Percentiles rank a stretch among this genome's conserved stretches.
Evolutionary conservation across 2,329 filamentous ascomycete genomes (phyloP).

Genomic region (Chaetomiaceae sp.): DNA sequence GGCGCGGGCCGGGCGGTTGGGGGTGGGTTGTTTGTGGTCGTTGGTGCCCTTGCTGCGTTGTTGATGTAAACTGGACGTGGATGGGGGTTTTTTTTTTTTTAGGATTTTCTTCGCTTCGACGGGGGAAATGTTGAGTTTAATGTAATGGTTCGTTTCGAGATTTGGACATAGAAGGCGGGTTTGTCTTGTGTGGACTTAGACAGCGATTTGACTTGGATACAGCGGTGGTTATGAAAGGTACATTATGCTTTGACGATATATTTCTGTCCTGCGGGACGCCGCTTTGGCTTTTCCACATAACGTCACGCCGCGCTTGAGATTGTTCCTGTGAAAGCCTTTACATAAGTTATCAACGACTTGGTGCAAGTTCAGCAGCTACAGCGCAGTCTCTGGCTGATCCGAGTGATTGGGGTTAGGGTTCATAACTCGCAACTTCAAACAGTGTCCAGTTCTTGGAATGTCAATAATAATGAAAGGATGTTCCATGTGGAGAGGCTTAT

Average conservation of each 20-base stretch:
- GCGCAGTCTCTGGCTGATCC: too few relatives aligned
- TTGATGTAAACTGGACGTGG: conserved; percentile 8
- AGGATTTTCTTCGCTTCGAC: neutral
- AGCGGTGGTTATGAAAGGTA: too few relatives aligned
- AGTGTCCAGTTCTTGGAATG: too few relatives aligned
- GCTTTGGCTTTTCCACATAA: neutral
- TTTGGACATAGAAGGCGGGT: neutral
- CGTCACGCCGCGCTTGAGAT: neutral
- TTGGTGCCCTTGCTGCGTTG: conserved; percentile 10
- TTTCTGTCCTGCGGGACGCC: neutral
- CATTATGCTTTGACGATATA: neutral
- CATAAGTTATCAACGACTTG: too few relatives aligned
- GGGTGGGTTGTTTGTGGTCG: neutral
- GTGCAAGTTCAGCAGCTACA: too few relatives aligned
- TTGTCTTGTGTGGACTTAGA: neutral
- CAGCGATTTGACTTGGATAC: too few relatives aligned
- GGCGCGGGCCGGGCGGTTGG: conserved; percentile 13
- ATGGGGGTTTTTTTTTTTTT: neutral
- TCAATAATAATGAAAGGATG: too few relatives aligned
- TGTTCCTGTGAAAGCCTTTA: too few relatives aligned
- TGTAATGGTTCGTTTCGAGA: neutral
- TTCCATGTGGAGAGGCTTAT: too few relatives aligned
- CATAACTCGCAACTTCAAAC: too few relatives aligned
- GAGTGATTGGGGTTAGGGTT: too few relatives aligned
- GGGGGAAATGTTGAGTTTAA: neutral